Conservation (phyloP, 495 filamentous ascomycete species). For the Penicillium soppii region DNA sequence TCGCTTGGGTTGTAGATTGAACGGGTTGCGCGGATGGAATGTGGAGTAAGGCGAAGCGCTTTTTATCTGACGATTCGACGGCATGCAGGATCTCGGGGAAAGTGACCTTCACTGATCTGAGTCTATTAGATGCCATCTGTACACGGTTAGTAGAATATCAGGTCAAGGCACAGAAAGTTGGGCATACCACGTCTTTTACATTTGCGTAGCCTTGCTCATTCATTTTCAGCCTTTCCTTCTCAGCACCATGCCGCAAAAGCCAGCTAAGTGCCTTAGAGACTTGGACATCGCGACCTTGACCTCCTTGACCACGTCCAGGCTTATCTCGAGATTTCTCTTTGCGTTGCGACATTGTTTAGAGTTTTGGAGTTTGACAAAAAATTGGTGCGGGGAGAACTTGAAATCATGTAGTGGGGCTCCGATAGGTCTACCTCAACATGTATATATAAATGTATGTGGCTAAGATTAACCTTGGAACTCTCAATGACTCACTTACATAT, state of each 20-base stretch:
- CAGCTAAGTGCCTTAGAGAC: slow-evolving; percentile 80
- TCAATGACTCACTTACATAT: too few species aligned
- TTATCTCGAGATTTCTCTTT: too few species aligned
- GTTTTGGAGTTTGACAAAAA: neutral
- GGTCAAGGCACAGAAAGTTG: neutral
- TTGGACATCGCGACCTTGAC: slow-evolving; percentile 53
- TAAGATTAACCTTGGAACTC: too few species aligned
- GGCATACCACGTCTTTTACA: slow-evolving; percentile 71
- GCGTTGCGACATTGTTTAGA: neutral
- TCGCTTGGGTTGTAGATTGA: slow-evolving; percentile 14
- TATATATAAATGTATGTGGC: too few species aligned
- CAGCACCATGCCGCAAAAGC: slow-evolving; percentile 81
- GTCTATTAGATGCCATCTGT: slow-evolving; percentile 67
- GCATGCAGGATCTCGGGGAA: slow-evolving; percentile 70
- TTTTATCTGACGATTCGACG: slow-evolving; percentile 79
- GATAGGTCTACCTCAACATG: neutral
- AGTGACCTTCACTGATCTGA: slow-evolving; percentile 67
- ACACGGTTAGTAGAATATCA: slow-evolving; percentile 1
- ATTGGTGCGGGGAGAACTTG: neutral
- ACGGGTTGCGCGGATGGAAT: slow-evolving; percentile 31
- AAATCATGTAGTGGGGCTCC: neutral
- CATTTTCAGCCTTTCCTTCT: slow-evolving; percentile 71
- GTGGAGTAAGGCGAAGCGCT: slow-evolving; percentile 72
- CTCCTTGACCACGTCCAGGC: slow-evolving; percentile 15
- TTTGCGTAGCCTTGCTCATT: slow-evolving; percentile 78